A percentile compares a stretch with the other conserved stretches of the same genome.
Conservation (phyloP, 768 basidiomycete species). For the Pisolithus marmoratus region DNA sequence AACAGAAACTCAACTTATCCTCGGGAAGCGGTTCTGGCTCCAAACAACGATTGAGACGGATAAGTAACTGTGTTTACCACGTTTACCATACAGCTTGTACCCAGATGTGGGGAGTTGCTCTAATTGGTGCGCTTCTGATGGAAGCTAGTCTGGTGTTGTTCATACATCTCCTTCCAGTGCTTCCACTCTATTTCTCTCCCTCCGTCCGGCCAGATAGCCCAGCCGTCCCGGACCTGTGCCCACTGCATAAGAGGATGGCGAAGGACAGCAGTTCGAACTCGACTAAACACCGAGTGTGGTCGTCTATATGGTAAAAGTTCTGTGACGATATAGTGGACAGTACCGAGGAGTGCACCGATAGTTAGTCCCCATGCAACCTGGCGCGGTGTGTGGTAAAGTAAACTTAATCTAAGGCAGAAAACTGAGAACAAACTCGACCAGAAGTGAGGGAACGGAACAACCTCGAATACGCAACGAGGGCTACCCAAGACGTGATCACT, state of each 20-base stretch:
- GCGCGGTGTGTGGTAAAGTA: constrained; percentile 66
- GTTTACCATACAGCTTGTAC: background rate
- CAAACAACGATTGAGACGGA: too few relatives aligned
- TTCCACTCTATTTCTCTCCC: constrained; percentile 69
- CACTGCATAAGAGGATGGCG: constrained; percentile 53
- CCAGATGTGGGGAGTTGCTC: background rate
- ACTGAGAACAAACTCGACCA: background rate
- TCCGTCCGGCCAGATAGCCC: constrained; percentile 77
- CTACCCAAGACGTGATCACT: constrained; percentile 51
- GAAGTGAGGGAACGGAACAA: constrained; percentile 22
- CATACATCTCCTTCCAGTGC: constrained; percentile 58
- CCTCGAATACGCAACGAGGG: constrained; percentile 75
- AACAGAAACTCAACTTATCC: too few relatives aligned
- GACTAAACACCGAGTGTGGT: constrained; percentile 52
- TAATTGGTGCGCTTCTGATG: constrained; percentile 14
- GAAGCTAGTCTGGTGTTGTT: constrained; percentile 27
- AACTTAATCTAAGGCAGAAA: constrained; percentile 44
- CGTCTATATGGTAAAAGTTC: constrained; percentile 52
- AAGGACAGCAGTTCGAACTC: constrained; percentile 43
- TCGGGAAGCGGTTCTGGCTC: too few relatives aligned
- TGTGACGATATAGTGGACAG: constrained; percentile 45
- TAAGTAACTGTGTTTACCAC: too few relatives aligned
- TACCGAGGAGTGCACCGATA: constrained; percentile 56
- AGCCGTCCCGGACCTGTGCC: constrained; percentile 74
- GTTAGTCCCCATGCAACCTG: constrained; percentile 73